Evolutionary conservation across 2,329 filamentous ascomycete species (phyloP), one percentile per base, ranked within the genome.

Genomic region (Phymatotrichopsis omnivora): DNA sequence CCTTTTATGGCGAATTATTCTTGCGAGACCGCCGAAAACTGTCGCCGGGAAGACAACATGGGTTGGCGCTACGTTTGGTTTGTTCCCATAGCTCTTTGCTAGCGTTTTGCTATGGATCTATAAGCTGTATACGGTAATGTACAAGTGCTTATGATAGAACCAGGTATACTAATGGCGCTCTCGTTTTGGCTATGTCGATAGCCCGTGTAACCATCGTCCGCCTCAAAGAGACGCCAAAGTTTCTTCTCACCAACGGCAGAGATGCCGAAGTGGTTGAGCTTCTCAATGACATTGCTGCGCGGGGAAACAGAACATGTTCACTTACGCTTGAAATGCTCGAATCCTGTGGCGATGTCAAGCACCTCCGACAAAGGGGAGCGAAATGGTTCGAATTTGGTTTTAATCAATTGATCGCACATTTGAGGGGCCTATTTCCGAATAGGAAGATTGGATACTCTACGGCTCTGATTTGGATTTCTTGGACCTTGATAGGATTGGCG

Each of bases 401-500:
- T 72, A 78, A 29, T 59, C 12, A 31, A 16, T 31, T 31, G 29
- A 31, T 76, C 0, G 68, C 68, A 3, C 78, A 84, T 46, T 64
- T 87, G 27, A 72, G 71, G 11, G 69, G 76, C 0, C 68, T 89
- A 1, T 87, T 87, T 57, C 68, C 72, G 0, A 80, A 76, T 0
- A 68, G 60, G 30, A 75, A 74, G 34, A 68, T 85, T 2, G 82
- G 75, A 1, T 69, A 76, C 52, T 82, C 76, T 40, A 85, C 81
- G 0, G 65, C 68, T 1, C 62, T 82, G 22, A 78, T 86, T 58
- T 84, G 85, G 63, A 47, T 70, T 0, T 65, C 86, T 1, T 89
- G 83, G 83, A 81, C 74, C 0, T 73, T 86, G 29, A 82, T 87
- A 53, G 82, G 82, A 1, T 70, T 86, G 0, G 81, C 72, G 1